Base-by-base conservation (phyloP, 441 rosid species). In the Croton laevigatus region DNA sequence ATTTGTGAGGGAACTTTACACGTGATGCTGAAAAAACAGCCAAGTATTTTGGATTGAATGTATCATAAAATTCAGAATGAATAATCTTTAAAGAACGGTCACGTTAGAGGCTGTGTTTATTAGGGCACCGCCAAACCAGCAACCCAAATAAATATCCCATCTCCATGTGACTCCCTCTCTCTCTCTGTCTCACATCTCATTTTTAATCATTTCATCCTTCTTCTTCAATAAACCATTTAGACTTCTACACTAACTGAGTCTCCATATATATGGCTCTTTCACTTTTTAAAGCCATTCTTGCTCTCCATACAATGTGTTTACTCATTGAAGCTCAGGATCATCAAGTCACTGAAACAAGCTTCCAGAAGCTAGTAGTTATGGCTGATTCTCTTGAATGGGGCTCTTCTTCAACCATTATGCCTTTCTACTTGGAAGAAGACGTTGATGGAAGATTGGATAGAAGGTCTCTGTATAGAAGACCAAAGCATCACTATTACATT, bases 401-500 rank as follows among this genome's bases (percentile, higher is more conserved):
- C 8, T 62, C 77, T 66, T 14, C 69, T 5, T 62, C 78, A 71
- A 37, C 66, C 32, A 27, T 27, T 8, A 44, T 66, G 76, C 22
- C 48, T 3, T 20, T 14, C 5, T 61, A 71, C 37, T 65, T 62
- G 36, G 62, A 71, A 62, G 73, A 40, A 58, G 65, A 70, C 44
- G 70, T 70, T 1, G 53, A 17, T 11, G 74, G 61, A 12, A 66
- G 36, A 40, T 44, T 14, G 40, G 71, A 17, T 1, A 59, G 82
- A 65, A 82, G 82, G 32, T 76, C 75, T 52, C 34, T 75, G 38
- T 48, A 75, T 49, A 40, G 75, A 17, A 53, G 5, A 13, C 48
- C 72, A 7, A 45, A 16, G 75, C 79, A 65, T 6, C 79, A 65
- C 8, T 66, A 75, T 62, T 78, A 76, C 73, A 67, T 83, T 62